Evolutionary conservation across 1,284 basidiomycete species (phyloP).

Genomic region (Cutaneotrichosporon mucoides): DNA sequence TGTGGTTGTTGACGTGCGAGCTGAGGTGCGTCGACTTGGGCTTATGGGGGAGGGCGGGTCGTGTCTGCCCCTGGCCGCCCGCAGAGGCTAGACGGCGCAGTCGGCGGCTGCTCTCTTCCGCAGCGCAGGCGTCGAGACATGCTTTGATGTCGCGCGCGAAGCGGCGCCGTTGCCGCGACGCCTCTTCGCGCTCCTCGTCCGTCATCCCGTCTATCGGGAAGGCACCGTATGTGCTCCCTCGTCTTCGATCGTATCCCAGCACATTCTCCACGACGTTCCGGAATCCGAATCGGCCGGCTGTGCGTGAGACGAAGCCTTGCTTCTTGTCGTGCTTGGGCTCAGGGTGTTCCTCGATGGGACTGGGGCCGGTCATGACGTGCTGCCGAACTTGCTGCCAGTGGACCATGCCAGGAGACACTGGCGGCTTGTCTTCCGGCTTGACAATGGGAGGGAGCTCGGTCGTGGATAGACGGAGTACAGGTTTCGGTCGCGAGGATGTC

Average conservation of each 20-base stretch:
- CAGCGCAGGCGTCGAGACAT: conserved; percentile 38
- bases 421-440: conserved; percentile 7
- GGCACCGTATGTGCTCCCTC: conserved; percentile 20
- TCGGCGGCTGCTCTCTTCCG: conserved; percentile 35
- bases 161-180: conserved; percentile 34
- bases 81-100: conserved; percentile 18
- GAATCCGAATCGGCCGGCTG: conserved; percentile 39
- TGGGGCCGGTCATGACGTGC: conserved; percentile 34
- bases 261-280: conserved; percentile 38
- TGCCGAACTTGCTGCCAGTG: conserved; percentile 45
- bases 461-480: background rate
- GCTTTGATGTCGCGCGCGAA: conserved; percentile 40
- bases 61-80: background rate
- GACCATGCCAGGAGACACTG: conserved; percentile 30
- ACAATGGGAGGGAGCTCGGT: background rate
- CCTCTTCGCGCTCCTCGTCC: conserved; percentile 36
- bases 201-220: conserved; percentile 15
- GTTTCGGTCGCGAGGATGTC: background rate
- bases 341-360: conserved; percentile 27
- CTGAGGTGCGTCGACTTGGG: conserved; percentile 22
- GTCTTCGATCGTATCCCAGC: conserved; percentile 33
- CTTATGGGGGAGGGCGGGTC: background rate
- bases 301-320: conserved; percentile 35
- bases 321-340: conserved; percentile 7
- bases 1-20: background rate